phyloP scores from a whole-genome alignment of 73 alveolate species.

The Paramecium bursaria region DNA sequence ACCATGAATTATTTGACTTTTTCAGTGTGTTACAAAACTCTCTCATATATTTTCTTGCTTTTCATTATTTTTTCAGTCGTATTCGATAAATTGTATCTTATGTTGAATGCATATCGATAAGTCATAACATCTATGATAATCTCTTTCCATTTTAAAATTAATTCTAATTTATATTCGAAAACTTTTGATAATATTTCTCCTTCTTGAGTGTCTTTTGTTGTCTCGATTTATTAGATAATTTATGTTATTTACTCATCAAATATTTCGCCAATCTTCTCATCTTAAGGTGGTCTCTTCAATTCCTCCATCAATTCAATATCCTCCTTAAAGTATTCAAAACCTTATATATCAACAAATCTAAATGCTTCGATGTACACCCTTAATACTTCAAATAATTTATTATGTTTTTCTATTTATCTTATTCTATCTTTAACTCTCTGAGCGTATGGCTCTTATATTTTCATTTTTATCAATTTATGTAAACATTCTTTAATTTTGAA shows the following conservation, averaged over 20 bases:
- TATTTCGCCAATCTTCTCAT: background rate
- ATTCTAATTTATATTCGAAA: constrained; percentile 14
- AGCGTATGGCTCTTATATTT: constrained; percentile 34
- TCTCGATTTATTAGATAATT: background rate
- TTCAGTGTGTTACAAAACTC: background rate
- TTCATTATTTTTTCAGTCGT: background rate
- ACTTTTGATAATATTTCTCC: background rate
- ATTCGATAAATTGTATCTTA: background rate
- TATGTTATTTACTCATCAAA: constrained; percentile 7
- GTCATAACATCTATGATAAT: background rate
- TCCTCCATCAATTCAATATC: background rate
- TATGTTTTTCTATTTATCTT: constrained; percentile 7
- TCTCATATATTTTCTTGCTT: constrained; percentile 36
- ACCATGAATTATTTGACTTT: background rate
- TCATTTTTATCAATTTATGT: constrained; percentile 38
- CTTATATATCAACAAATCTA: constrained; percentile 14
- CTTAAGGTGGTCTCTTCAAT: background rate
- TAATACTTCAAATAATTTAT: background rate
- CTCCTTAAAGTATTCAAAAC: background rate
- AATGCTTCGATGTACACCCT: constrained; percentile 39
- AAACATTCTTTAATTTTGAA: constrained; percentile 39
- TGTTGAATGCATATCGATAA: constrained; percentile 27
- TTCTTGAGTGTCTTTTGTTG: constrained; percentile 14
- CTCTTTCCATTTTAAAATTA: constrained; percentile 10
- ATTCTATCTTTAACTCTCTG: constrained; percentile 39